Evolutionary conservation across 495 filamentous ascomycete genomes (phyloP).

Genomic region (Xylaria curta): DNA sequence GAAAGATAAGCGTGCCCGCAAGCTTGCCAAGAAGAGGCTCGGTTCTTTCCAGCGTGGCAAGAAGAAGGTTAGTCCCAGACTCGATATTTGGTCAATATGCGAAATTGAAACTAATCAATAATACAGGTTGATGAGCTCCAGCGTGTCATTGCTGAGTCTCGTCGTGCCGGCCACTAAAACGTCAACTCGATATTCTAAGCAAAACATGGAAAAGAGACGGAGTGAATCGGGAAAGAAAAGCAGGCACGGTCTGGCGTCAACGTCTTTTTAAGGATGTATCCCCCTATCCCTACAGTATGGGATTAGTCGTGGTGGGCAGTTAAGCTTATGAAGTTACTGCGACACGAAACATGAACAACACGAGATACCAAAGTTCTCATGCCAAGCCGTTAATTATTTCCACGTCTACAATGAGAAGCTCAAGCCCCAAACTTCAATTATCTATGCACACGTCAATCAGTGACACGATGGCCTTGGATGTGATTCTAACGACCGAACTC

Average conservation of each 20-base stretch:
- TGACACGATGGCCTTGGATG: constrained; percentile 27
- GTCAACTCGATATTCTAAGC: constrained; percentile 21
- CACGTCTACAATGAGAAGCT: constrained; percentile 28
- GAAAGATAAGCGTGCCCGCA: constrained; percentile 98
- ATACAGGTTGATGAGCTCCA: constrained; percentile 86
- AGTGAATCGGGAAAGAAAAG: constrained; percentile 23
- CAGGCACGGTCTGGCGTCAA: constrained; percentile 22
- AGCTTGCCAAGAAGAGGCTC: constrained; percentile 99
- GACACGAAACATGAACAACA: constrained; percentile 31
- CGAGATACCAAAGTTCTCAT: constrained; percentile 31
- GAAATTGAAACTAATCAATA: background rate
- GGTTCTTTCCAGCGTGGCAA: constrained; percentile 97
- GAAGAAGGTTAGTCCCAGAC: constrained; percentile 66
- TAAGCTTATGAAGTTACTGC: constrained; percentile 25
- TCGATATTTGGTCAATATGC: background rate
- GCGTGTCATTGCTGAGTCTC: constrained; percentile 94
- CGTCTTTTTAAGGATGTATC: constrained; percentile 35
- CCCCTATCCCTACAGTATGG: constrained; percentile 29
- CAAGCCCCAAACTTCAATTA: background rate
- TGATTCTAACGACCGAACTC: constrained; percentile 23
- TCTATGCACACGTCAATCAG: constrained; percentile 5
- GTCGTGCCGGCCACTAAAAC: constrained; percentile 76
- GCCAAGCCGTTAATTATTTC: constrained; percentile 29
- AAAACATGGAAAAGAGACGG: constrained; percentile 3
- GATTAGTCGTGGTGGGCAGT: constrained; percentile 32